Evolutionary conservation across 257 asterid species (phyloP).

Genomic region (Solanum verrucosum): DNA sequence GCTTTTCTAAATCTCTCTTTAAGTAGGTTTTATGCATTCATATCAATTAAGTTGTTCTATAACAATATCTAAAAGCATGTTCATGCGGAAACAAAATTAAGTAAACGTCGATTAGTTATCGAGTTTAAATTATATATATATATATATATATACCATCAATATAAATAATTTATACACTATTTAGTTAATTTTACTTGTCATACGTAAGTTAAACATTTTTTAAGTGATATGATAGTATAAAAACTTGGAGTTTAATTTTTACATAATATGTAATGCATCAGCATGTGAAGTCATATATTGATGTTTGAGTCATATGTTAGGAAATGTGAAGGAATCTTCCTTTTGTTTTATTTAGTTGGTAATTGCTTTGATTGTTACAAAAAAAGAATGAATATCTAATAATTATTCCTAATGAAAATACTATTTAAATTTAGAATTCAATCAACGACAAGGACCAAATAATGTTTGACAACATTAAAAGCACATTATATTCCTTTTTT

Average conservation of each 20-base stretch:
- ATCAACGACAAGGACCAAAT: not conserved
- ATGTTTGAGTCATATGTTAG: not conserved
- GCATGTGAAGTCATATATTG: not conserved
- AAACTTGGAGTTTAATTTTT: not conserved
- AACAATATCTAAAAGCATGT: no score
- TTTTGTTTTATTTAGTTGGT: not conserved
- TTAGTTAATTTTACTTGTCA: no score
- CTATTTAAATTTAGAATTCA: not conserved
- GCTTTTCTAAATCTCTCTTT: no score
- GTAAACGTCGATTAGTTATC: not conserved
- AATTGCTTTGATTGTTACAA: not conserved
- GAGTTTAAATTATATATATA: no score
- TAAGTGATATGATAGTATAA: no score
- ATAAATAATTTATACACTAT: no score
- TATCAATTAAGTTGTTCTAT: no score
- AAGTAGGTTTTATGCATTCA: no score
- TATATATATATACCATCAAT: no score
- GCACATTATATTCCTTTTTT: not conserved
- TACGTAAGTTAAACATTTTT: no score
- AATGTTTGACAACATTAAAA: not conserved
- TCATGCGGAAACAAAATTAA: no score
- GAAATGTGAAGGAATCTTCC: not conserved
- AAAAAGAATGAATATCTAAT: not conserved
- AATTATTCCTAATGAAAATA: not conserved
- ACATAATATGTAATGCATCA: not conserved